Evolutionary conservation across 2,329 filamentous ascomycete species (phyloP), one percentile per base, ranked within the genome.

Genomic region (Monosporascus sp.): DNA sequence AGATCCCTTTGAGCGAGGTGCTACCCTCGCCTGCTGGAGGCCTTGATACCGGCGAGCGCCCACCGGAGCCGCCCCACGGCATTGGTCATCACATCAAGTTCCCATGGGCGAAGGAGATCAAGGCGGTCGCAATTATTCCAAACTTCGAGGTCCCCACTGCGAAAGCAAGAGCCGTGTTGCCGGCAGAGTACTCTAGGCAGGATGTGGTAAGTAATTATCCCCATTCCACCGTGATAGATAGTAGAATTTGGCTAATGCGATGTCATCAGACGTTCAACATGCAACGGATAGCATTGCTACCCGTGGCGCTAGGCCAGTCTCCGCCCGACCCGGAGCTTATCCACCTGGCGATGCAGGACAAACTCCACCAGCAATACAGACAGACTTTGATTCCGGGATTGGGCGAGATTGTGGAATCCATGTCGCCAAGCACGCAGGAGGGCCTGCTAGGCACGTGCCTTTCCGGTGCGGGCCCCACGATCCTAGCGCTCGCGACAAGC

Each of bases 51-150:
- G 93, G 94, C 41, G 79, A 88, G 63, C 85, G 78, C 62, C 94
- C 94, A 20, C 93, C 94, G 5, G 82, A 90, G 68, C 94, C 94
- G n/a, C 94, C 94, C 2, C 70, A 87, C 61, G 89, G 91, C 65
- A 97, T 99, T 63, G 94, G 93, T 48, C 92, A 97, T 71, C 96
- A 96, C 76, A 92, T 95, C 74, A 93, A 92, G 72, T 97, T 97
- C 72, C 85, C 85, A 43, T 97, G 93, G 93, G 88, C 91, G 54
- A 84, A 86, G 59, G 90, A 96, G 71, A 96, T 99, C 78, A 97
- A 97, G 78, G 93, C 92, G 57, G 87, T 99, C 60, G 91, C 92
- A 60, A 93, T 99, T 64, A 96, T 99, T 57, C 94, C 94, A 8
- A 84, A 96, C 63, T 99, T 97, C 67, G 89, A 96, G 70, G 92